Base-by-base conservation (phyloP, 331 rosid species). In the Acacia concinna region DNA sequence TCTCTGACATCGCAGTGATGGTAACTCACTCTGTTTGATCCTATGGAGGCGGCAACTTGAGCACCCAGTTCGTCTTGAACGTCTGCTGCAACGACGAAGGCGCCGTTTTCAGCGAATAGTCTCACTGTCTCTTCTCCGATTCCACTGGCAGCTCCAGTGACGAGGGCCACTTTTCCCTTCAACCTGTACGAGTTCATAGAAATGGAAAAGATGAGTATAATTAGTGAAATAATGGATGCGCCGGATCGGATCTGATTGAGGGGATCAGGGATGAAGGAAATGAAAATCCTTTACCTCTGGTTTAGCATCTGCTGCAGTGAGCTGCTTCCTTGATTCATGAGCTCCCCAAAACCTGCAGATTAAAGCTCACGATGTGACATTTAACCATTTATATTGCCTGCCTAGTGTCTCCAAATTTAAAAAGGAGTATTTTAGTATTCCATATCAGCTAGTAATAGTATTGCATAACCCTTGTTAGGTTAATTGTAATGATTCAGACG, bases 61-160 rank as follows among this genome's bases (percentile, higher is more conserved):
- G 4, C 77, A 13, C 96, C 98, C 20, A 89, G 30, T 30, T 90
- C 97, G 23, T 94, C 97, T 87, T 92, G 93, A 72, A 94, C 57
- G 62, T 92, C 98, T 8, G 82, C 97, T 40, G 83, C 86, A 15
- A 94, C 89, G 25, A 94, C 81, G 14, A 79, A 52, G 20, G 98
- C 98, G 15, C 98, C 98, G 49, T 91, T 83, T 28, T 77, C 87
- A 0, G 87, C 88, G 25, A 94, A 94, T 18, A 91, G 40, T 74
- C 91, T 86, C 63, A 74, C 90, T 1, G 98, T 82, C 30, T 86
- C 97, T 83, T 86, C 94, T 0, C 98, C 98, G 56, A 94, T 94
- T 13, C 98, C 98, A 40, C 97, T 89, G 0, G 97, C 97, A 21
- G 85, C 98, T 1, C 98, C 98, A 0, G 98, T 94, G 28, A 94